Evolutionary conservation across 352 stramenopile genomes (phyloP).

Genomic region (Pythium grandisporangium): DNA sequence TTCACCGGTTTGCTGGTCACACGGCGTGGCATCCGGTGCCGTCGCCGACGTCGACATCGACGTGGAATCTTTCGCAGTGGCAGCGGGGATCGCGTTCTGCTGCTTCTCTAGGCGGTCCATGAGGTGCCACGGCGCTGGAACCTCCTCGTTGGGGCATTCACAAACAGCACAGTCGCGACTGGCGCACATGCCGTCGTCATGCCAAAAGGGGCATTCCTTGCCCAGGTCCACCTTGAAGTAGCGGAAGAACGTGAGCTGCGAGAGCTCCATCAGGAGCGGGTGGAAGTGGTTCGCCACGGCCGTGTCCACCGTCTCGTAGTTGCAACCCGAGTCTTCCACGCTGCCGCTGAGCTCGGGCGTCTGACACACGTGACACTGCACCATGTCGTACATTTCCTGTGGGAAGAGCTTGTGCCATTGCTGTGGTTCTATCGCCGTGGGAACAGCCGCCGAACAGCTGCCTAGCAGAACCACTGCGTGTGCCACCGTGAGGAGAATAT

Average conservation of each 20-base stretch:
- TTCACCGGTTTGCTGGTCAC: constrained; percentile 60
- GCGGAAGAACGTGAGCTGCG: constrained; percentile 84
- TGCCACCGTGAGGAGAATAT: too few relatives aligned
- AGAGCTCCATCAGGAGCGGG: constrained; percentile 68
- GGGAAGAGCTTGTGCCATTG: constrained; percentile 31
- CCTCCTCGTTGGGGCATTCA: constrained; percentile 82
- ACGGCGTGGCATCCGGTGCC: constrained; percentile 9
- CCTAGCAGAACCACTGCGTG: too few relatives aligned
- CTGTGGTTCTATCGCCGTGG: neutral
- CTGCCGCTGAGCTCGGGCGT: constrained; percentile 74
- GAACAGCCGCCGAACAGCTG: too few relatives aligned
- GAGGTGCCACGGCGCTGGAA: constrained; percentile 72
- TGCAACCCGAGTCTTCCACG: constrained; percentile 75
- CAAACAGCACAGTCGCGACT: constrained; percentile 87
- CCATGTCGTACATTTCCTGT: constrained; percentile 63
- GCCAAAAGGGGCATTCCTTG: constrained; percentile 86
- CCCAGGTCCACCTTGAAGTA: constrained; percentile 92
- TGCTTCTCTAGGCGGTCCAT: constrained; percentile 35
- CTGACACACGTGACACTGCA: constrained; percentile 77
- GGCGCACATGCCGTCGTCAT: constrained; percentile 87
- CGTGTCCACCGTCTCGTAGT: constrained; percentile 82
- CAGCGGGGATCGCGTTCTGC: too few relatives aligned
- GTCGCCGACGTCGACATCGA: neutral
- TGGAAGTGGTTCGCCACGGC: constrained; percentile 77
- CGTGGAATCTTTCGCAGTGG: too few relatives aligned